These are phyloP conservation scores for Exophiala xenobiotica DNA, from an alignment of 2,329 filamentous ascomycete genomes.

Conservation along the genomic window DNA sequence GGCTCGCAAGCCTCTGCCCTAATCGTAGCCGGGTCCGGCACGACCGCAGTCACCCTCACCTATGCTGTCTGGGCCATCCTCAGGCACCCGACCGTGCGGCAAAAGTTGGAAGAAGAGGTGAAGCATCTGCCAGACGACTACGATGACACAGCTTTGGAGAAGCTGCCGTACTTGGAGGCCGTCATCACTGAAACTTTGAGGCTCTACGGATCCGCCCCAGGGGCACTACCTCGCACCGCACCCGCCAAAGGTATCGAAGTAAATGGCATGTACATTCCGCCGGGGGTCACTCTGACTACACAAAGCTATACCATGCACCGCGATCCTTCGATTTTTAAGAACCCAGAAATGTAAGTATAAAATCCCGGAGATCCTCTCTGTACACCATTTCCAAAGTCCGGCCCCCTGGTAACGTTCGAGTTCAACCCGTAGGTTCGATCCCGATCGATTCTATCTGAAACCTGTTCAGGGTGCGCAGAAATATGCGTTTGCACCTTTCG, in stretches of 20 bases:
- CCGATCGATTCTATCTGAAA: constrained; percentile 47
- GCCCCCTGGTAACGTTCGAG: too few relatives aligned
- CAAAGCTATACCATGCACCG: constrained; percentile 58
- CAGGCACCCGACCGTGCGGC: constrained; percentile 36
- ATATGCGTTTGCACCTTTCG: constrained; percentile 64
- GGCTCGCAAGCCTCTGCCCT: constrained; percentile 42
- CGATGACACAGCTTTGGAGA: constrained; percentile 49
- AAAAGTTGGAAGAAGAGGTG: constrained; percentile 51
- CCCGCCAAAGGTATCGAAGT: constrained; percentile 47
- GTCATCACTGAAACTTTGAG: constrained; percentile 60
- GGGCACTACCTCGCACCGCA: constrained; percentile 53
- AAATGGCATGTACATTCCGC: constrained; percentile 47
- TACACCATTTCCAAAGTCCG: too few relatives aligned
- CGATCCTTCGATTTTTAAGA: constrained; percentile 50
- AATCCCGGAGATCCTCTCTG: too few relatives aligned
- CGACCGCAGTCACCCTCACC: constrained; percentile 52
- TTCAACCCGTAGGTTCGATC: constrained; percentile 48
- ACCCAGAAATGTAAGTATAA: constrained; percentile 43
- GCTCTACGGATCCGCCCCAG: constrained; percentile 57
- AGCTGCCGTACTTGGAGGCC: constrained; percentile 55
- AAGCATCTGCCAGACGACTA: constrained; percentile 35
- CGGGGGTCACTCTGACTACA: constrained; percentile 52
- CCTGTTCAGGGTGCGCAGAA: constrained; percentile 5
- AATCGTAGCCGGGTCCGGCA: constrained; percentile 55
- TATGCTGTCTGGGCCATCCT: constrained; percentile 46